Percentiles rank a stretch among this genome's conserved stretches.
Evolutionary conservation across 73 alveolate species (phyloP).

Genomic region (Paramecium tetraurelia): DNA sequence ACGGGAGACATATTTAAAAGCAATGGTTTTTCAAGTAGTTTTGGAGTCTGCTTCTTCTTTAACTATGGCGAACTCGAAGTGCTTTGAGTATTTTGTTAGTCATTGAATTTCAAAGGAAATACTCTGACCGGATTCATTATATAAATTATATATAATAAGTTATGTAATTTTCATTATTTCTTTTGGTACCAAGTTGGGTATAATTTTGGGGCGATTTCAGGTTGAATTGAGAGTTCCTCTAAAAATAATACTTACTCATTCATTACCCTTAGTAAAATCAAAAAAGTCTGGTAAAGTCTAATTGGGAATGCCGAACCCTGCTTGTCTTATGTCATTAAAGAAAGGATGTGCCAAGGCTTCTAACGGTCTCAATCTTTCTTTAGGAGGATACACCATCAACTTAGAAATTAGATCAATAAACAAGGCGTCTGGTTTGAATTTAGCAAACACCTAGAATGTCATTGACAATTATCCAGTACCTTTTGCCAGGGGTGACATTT

Average conservation of each 20-base stretch:
- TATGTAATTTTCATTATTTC: conserved; percentile 10
- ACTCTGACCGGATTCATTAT: conserved; percentile 50
- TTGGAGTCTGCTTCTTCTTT: not conserved
- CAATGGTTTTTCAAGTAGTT: not conserved
- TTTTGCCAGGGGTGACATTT: conserved; percentile 75
- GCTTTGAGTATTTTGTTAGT: not conserved
- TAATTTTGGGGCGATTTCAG: conserved; percentile 33
- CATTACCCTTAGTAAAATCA: conserved; percentile 53
- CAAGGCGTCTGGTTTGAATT: not conserved
- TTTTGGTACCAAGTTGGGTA: conserved; percentile 48
- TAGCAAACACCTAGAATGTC: conserved; percentile 18
- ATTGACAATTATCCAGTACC: conserved; percentile 46
- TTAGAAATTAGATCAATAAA: conserved; percentile 77
- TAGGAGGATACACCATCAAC: conserved; percentile 82
- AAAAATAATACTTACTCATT: not conserved
- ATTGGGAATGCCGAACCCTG: not conserved
- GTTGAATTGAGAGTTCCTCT: conserved; percentile 58
- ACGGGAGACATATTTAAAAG: not conserved
- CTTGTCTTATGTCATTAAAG: conserved; percentile 80
- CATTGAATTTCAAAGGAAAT: conserved; percentile 37
- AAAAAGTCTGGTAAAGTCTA: conserved; percentile 19
- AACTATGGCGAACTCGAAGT: not conserved
- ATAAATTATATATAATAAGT: not conserved
- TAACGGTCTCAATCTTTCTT: conserved; percentile 76
- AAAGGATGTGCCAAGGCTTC: conserved; percentile 88